These are phyloP conservation scores for Trichosanthes truncata DNA, from an alignment of 306 rosid genomes.

Conservation along the genomic window DNA sequence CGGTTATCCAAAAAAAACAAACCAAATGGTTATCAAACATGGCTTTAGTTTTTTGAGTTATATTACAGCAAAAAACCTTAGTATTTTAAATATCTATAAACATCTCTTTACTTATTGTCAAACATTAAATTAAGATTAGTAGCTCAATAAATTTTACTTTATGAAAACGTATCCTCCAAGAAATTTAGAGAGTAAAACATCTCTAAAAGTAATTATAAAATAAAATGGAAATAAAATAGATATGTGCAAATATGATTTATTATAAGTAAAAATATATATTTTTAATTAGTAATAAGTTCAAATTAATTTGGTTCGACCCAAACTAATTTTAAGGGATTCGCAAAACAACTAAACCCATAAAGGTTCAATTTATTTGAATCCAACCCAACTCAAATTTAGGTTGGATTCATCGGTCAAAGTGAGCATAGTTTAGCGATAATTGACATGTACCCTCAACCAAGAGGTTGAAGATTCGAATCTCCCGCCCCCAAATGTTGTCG, in stretches of 20 bases:
- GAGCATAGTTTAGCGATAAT: no score
- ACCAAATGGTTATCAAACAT: no score
- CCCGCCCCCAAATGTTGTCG: no score
- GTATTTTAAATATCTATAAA: neutral
- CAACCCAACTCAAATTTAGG: neutral
- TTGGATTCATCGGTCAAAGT: no score
- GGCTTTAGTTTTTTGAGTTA: no score
- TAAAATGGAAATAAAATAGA: neutral
- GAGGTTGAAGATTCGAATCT: no score
- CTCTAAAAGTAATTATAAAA: neutral
- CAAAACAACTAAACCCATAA: neutral
- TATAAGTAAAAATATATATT: neutral
- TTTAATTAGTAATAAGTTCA: neutral
- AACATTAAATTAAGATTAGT: neutral
- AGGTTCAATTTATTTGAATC: neutral
- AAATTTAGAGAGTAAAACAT: neutral
- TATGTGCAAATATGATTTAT: neutral
- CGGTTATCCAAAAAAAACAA: no score
- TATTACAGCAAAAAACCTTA: neutral
- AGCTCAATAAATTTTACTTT: neutral
- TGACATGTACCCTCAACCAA: no score
- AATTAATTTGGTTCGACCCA: neutral
- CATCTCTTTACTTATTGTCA: no score
- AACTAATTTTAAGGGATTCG: neutral
- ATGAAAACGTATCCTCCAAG: neutral